Conservation (phyloP, 371 early-diverging fungal species). For the Choanephora cucurbitarum region DNA sequence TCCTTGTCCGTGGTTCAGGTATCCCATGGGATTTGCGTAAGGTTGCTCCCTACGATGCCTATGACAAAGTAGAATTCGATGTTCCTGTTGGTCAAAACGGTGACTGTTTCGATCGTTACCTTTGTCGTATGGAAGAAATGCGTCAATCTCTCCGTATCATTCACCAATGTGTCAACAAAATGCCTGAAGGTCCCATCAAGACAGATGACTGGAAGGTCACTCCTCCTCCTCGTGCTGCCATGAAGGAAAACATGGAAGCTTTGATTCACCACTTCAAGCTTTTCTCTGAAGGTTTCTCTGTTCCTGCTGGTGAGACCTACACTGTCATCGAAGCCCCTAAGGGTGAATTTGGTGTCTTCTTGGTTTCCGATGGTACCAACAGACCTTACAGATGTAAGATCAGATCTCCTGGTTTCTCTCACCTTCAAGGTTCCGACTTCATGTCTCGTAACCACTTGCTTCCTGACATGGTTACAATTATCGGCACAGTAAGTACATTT, state of each 20-base stretch:
- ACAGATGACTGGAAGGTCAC: slow-evolving; percentile 95
- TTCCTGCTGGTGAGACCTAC: slow-evolving; percentile 96
- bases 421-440: slow-evolving; percentile 88
- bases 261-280: slow-evolving; percentile 98
- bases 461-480: slow-evolving; percentile 95
- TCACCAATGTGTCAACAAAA: slow-evolving; percentile 91
- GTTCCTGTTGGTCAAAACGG: slow-evolving; percentile 95
- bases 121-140: slow-evolving; percentile 98
- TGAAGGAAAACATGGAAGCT: slow-evolving; percentile 99
- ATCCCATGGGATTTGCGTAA: slow-evolving; percentile 96
- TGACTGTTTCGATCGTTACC: slow-evolving; percentile 95
- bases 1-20: slow-evolving; percentile 94
- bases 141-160: slow-evolving; percentile 95
- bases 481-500: slow-evolving; percentile 70
- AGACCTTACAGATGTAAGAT: slow-evolving; percentile 98
- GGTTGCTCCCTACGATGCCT: slow-evolving; percentile 93
- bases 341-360: slow-evolving; percentile 95
- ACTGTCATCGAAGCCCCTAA: slow-evolving; percentile 98
- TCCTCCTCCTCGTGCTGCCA: slow-evolving; percentile 92
- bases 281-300: slow-evolving; percentile 96
- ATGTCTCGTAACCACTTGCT: slow-evolving; percentile 90
- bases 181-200: slow-evolving; percentile 93
- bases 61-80: slow-evolving; percentile 94
- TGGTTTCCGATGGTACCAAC: slow-evolving; percentile 89
- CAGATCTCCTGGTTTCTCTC: slow-evolving; percentile 96